Evolutionary conservation across 1,139 yeast species (phyloP).

Genomic region (Entelexis sorbosivorans): DNA sequence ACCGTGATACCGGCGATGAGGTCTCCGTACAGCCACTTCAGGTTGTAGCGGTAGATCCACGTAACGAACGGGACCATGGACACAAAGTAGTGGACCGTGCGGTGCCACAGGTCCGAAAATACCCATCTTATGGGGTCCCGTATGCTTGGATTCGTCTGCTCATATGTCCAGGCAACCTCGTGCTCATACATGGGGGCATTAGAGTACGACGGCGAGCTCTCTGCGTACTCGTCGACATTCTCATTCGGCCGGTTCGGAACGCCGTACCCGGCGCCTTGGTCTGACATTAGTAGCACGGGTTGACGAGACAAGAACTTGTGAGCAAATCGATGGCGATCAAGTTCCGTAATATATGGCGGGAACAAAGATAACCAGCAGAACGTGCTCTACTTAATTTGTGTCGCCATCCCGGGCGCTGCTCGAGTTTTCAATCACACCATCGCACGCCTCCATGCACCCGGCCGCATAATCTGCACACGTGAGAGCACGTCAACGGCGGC

Average conservation of each 20-base stretch:
- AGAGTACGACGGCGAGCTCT: neutral
- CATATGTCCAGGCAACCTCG: constrained; percentile 15
- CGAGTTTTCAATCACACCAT: constrained; percentile 7
- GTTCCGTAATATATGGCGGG: neutral
- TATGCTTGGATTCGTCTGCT: constrained; percentile 34
- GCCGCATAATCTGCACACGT: neutral
- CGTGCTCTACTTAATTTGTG: neutral
- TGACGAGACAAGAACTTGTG: neutral
- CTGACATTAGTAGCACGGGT: neutral
- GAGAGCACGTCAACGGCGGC: neutral
- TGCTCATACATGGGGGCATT: neutral
- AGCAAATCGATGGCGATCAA: neutral
- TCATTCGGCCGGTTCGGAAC: neutral
- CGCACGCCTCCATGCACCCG: constrained; percentile 3
- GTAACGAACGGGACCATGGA: constrained; percentile 66
- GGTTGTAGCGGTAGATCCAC: constrained; percentile 80
- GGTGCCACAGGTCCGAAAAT: constrained; percentile 36
- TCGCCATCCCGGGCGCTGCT: neutral
- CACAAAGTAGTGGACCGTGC: constrained; percentile 38
- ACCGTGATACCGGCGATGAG: constrained; percentile 87
- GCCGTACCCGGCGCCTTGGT: neutral
- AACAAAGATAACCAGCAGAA: neutral
- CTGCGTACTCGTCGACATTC: neutral
- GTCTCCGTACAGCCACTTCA: constrained; percentile 70
- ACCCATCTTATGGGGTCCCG: constrained; percentile 36